These are phyloP conservation scores for Clitopilus passeckerianus DNA, from an alignment of 768 basidiomycete genomes.

Conservation along the genomic window DNA sequence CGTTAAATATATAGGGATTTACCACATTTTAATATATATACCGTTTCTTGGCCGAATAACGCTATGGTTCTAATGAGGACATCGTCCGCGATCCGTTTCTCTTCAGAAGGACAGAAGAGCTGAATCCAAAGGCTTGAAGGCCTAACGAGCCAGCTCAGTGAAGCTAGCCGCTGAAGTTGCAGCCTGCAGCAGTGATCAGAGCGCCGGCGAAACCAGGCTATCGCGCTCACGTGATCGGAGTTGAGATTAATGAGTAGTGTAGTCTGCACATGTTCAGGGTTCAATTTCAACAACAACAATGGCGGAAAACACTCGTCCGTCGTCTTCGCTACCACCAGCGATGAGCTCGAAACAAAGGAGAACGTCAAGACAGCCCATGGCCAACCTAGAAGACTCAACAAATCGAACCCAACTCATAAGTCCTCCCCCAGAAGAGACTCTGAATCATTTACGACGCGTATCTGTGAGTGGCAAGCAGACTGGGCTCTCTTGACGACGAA, in stretches of 20 bases:
- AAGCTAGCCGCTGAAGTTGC: too few species aligned
- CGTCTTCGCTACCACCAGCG: neutral
- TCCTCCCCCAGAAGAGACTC: conserved; percentile 58
- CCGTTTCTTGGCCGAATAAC: too few species aligned
- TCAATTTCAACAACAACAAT: conserved; percentile 3
- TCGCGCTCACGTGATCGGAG: conserved; percentile 15
- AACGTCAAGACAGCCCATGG: conserved; percentile 10
- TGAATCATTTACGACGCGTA: conserved; percentile 21
- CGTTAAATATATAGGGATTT: too few species aligned
- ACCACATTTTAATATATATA: too few species aligned
- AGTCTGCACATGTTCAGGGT: neutral
- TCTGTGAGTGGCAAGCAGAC: conserved; percentile 16
- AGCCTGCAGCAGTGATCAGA: too few species aligned
- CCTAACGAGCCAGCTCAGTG: too few species aligned
- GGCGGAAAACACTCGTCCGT: conserved; percentile 8
- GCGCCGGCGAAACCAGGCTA: too few species aligned
- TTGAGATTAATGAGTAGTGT: conserved; percentile 9
- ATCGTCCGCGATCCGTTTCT: too few species aligned
- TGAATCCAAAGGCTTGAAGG: too few species aligned
- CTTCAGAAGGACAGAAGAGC: too few species aligned
- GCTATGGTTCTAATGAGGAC: too few species aligned
- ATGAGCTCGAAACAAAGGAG: neutral
- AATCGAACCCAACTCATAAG: conserved; percentile 39
- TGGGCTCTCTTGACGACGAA: neutral
- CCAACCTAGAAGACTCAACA: conserved; percentile 7